These are phyloP conservation scores for Chlorella sp. DNA, from an alignment of 139 green algal species.

Conservation along the genomic window DNA sequence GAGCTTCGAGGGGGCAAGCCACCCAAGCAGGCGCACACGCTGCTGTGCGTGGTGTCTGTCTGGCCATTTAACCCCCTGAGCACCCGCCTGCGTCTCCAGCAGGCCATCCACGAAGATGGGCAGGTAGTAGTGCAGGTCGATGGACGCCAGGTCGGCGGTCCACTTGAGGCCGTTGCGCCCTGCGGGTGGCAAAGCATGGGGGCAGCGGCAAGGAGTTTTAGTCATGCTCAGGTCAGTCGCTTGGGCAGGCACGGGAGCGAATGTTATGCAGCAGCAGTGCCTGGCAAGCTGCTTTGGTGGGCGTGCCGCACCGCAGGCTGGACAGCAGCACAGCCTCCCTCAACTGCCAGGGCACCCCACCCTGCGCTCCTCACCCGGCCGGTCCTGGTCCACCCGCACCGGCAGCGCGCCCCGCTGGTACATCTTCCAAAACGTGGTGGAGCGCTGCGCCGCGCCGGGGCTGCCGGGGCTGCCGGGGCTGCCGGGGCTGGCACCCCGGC, in stretches of 20 bases:
- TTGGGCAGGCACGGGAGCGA: too few relatives aligned
- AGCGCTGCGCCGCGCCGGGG: background rate
- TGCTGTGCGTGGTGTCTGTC: background rate
- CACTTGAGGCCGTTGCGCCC: constrained; percentile 51
- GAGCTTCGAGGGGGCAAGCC: background rate
- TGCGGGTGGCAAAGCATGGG: too few relatives aligned
- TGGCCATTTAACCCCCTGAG: background rate
- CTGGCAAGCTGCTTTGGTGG: too few relatives aligned
- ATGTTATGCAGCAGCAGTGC: too few relatives aligned
- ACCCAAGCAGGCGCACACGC: background rate
- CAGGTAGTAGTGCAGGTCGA: constrained; percentile 93
- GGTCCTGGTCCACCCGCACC: constrained; percentile 78
- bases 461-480: background rate
- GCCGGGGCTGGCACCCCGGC: background rate
- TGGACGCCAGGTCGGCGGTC: constrained; percentile 83
- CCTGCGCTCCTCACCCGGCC: constrained; percentile 31
- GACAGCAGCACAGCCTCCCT: too few relatives aligned
- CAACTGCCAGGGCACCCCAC: too few relatives aligned
- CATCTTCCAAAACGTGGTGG: constrained; percentile 76
- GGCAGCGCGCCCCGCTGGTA: constrained; percentile 90
- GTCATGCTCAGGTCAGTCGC: too few relatives aligned
- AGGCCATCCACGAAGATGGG: constrained; percentile 94
- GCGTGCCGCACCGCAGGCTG: too few relatives aligned
- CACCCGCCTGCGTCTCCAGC: constrained; percentile 73
- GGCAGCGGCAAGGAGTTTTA: too few relatives aligned